Evolutionary conservation across 805 yeast species (phyloP).

Genomic region (Cephaloascus fragrans): DNA sequence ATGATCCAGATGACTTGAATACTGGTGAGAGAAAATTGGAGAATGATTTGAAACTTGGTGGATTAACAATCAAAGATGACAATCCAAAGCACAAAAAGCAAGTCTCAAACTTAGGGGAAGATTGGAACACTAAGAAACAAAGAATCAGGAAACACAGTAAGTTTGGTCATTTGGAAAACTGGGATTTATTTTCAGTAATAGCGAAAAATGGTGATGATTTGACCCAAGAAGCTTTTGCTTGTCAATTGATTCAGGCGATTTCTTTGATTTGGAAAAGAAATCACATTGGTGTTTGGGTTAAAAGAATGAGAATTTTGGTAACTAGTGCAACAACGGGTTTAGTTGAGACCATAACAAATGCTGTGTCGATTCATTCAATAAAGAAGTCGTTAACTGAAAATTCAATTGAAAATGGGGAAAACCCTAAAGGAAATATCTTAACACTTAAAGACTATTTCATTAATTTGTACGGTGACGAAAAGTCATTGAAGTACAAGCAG

Average conservation of each 20-base stretch:
- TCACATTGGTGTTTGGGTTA: slow-evolving; percentile 78
- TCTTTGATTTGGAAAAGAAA: slow-evolving; percentile 73
- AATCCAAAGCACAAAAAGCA: background rate
- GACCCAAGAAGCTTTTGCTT: slow-evolving; percentile 96
- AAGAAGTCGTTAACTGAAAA: slow-evolving; percentile 83
- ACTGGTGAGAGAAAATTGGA: slow-evolving; percentile 90
- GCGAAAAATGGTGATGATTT: slow-evolving; percentile 95
- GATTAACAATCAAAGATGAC: slow-evolving; percentile 12
- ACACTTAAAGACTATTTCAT: slow-evolving; percentile 72
- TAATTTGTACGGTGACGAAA: slow-evolving; percentile 61
- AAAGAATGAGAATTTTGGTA: slow-evolving; percentile 82
- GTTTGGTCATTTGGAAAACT: slow-evolving; percentile 78
- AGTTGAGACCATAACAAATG: slow-evolving; percentile 94
- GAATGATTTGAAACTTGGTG: slow-evolving; percentile 84
- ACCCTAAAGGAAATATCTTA: slow-evolving; percentile 61
- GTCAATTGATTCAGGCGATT: slow-evolving; percentile 84
- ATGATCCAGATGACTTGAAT: slow-evolving; percentile 25
- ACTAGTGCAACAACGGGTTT: slow-evolving; percentile 88
- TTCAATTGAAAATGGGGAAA: slow-evolving; percentile 55
- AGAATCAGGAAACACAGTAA: slow-evolving; percentile 71
- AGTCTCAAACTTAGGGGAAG: slow-evolving; percentile 60
- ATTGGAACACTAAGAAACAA: slow-evolving; percentile 77
- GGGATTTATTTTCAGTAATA: slow-evolving; percentile 94
- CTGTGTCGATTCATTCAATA: slow-evolving; percentile 87
- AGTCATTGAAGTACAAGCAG: slow-evolving; percentile 42